Evolutionary conservation across 345 rosid species (phyloP).

Genomic region (Psidium guajava): DNA sequence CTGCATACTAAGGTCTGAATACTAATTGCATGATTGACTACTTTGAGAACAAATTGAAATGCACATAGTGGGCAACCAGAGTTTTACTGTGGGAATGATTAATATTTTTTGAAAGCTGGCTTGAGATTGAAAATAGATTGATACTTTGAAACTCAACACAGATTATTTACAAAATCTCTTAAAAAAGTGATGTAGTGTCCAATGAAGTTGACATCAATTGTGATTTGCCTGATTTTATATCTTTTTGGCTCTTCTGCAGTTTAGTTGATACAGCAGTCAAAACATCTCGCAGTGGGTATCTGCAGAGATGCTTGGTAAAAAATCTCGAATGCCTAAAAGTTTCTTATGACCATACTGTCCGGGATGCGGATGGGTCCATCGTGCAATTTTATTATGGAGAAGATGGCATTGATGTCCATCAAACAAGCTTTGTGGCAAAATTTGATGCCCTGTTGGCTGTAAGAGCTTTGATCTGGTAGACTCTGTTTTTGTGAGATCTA

Average conservation of each 20-base stretch:
- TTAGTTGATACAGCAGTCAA: conserved; percentile 98
- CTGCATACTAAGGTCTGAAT: neutral
- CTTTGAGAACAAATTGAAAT: neutral
- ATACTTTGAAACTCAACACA: neutral
- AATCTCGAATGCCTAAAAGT: conserved; percentile 91
- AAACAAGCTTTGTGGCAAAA: conserved; percentile 63
- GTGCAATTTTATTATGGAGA: conserved; percentile 93
- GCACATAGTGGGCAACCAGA: neutral
- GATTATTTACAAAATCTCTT: neutral
- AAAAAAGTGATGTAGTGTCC: neutral
- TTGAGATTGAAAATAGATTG: neutral
- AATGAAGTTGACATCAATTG: neutral
- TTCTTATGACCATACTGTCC: conserved; percentile 85
- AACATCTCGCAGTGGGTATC: conserved; percentile 99
- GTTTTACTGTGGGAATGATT: neutral
- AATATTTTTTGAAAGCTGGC: neutral
- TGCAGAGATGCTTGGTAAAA: conserved; percentile 93
- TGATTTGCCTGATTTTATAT: neutral
- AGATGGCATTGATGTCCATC: conserved; percentile 96
- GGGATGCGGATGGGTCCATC: conserved; percentile 92
- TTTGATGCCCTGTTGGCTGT: conserved; percentile 64
- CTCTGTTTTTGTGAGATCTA: neutral
- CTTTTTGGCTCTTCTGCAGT: conserved; percentile 24
- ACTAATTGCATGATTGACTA: neutral
- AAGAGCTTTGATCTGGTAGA: conserved; percentile 13